These are phyloP conservation scores for Parasarocladium wereldwijsianum DNA, from an alignment of 2,329 filamentous ascomycete species.

Conservation along the genomic window DNA sequence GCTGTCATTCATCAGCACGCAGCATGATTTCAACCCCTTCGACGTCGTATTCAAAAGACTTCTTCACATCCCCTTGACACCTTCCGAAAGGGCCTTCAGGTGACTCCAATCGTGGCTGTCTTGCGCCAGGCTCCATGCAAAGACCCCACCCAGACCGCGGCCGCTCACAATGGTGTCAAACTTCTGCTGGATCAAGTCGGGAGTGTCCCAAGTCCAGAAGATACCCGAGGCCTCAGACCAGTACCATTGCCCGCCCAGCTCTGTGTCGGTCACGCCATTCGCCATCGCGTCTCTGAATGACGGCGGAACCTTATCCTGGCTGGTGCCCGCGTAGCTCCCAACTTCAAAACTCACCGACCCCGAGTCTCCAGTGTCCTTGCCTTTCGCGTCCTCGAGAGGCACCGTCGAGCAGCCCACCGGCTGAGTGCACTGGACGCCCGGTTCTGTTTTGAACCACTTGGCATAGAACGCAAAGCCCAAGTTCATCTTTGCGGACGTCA, in stretches of 20 bases:
- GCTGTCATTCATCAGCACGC: too few relatives aligned
- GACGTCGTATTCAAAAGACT: too few relatives aligned
- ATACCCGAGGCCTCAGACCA: conserved; percentile 28
- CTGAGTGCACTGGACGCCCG: conserved; percentile 25
- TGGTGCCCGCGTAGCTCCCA: conserved; percentile 12
- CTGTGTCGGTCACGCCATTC: conserved; percentile 26
- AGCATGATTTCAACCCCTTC: too few relatives aligned
- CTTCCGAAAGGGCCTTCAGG: conserved; percentile 24
- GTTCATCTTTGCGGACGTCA: conserved; percentile 40
- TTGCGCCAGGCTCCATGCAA: conserved; percentile 38
- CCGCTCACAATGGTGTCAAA: conserved; percentile 26
- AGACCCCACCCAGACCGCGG: conserved; percentile 30
- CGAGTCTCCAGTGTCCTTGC: conserved; percentile 39
- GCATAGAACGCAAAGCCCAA: conserved; percentile 56
- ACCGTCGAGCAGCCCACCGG: conserved; percentile 45
- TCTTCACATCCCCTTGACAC: conserved; percentile 8
- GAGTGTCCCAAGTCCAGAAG: conserved; percentile 43
- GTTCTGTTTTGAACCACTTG: conserved; percentile 48
- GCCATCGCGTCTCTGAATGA: conserved; percentile 25
- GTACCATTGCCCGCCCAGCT: conserved; percentile 39
- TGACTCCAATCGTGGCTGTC: conserved; percentile 29
- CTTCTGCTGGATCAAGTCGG: conserved; percentile 29
- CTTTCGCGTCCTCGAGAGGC: conserved; percentile 42
- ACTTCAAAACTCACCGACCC: conserved; percentile 25
- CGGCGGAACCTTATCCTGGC: conserved; percentile 7